Conservation (phyloP, 139 green algal genomes). For the Chlorella sp. region DNA sequence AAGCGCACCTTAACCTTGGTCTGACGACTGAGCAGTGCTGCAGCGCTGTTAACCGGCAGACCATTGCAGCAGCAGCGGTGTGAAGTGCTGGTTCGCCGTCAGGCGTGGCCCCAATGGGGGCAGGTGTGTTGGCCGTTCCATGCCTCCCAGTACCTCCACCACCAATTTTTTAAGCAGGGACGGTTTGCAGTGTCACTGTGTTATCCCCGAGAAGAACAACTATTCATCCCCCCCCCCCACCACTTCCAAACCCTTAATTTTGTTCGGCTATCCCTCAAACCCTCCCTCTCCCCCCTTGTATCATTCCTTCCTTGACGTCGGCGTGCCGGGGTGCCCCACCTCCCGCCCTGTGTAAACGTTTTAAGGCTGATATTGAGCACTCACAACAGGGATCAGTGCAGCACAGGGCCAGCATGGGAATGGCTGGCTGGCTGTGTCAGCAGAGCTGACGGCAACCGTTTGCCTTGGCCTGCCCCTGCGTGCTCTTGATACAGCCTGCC, state of each 20-base stretch:
- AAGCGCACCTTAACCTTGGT: neutral
- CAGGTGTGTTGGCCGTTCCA: neutral
- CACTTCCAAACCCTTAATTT: neutral
- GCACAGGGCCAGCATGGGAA: too few relatives aligned
- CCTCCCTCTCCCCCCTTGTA: neutral
- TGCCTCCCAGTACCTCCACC: neutral
- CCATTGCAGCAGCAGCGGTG: constrained; percentile 1
- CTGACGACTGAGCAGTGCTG: too few relatives aligned
- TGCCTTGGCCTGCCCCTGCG: too few relatives aligned
- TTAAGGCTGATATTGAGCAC: neutral
- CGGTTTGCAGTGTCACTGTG: neutral
- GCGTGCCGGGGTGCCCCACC: neutral
- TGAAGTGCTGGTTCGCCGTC: neutral
- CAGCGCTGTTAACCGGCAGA: too few relatives aligned
- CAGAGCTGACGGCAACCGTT: too few relatives aligned
- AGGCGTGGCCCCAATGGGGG: neutral
- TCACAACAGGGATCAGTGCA: too few relatives aligned
- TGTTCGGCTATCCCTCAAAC: too few relatives aligned
- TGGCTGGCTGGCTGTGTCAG: too few relatives aligned
- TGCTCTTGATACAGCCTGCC: too few relatives aligned
- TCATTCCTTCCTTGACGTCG: neutral
- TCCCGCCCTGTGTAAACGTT: neutral
- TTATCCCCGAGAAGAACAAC: neutral
- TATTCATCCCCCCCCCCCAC: neutral
- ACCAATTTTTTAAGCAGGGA: neutral